These are phyloP conservation scores for Quillaja saponaria DNA, from an alignment of 306 rosid genomes.

Conservation along the genomic window DNA sequence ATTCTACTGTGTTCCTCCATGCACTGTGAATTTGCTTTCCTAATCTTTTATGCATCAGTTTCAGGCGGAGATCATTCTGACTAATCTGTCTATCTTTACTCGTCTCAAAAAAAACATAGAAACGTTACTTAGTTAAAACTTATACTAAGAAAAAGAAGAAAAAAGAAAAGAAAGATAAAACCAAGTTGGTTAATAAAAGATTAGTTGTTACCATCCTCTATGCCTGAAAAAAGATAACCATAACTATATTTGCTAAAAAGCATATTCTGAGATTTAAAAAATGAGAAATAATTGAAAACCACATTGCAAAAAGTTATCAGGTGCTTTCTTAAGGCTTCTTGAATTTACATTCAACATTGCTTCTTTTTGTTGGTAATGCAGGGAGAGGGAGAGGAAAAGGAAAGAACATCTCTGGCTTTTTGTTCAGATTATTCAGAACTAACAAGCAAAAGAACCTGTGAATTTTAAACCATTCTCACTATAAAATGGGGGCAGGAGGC, in stretches of 20 bases:
- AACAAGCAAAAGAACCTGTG: no score
- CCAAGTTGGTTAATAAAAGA: conserved; percentile 1
- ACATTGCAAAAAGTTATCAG: background rate
- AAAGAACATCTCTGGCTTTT: no score
- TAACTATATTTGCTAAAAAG: conserved; percentile 2
- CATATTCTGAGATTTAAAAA: conserved; percentile 11
- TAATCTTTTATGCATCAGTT: conserved; percentile 48
- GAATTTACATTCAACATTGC: background rate
- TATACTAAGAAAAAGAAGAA: no score
- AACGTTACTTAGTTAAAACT: conserved; percentile 16
- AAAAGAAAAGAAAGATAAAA: background rate
- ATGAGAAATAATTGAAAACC: conserved; percentile 1
- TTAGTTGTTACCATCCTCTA: conserved; percentile 43
- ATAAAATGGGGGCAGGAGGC: no score
- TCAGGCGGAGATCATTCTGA: conserved; percentile 59
- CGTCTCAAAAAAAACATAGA: conserved; percentile 16
- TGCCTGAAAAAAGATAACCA: conserved; percentile 41
- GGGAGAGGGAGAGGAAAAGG: no score
- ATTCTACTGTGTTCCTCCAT: conserved; percentile 31
- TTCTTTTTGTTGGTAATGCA: no score
- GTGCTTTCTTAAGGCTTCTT: background rate
- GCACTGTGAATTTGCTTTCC: conserved; percentile 29
- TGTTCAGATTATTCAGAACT: no score
- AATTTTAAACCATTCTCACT: no score
- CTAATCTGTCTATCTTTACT: conserved; percentile 40